Evolutionary conservation across 305 asterid species (phyloP), one percentile per base, ranked within the genome.

Genomic region (Solanum hybrid): DNA sequence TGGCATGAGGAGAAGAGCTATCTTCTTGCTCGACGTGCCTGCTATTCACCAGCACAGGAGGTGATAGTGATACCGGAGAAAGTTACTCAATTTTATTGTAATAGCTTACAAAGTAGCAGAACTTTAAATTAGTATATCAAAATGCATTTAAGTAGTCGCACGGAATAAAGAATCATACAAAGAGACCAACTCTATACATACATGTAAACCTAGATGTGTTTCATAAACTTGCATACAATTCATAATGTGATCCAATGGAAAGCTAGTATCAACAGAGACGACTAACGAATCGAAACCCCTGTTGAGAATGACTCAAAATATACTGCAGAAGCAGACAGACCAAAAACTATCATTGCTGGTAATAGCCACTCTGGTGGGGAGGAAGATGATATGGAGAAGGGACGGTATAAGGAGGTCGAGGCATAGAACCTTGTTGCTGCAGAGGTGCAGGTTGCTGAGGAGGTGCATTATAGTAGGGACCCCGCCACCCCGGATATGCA

Each of bases 401-500:
- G 76, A 88, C 91, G 3, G 97, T 93, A 93, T 96, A 97, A 46
- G 99, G 98, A 88, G 99, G 98, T 88, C 94, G 95, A 46, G 99
- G 96, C 95, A 95, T 91, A 40, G 96, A 92, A 31, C 98, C 98
- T 12, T 93, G 93, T 89, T 97, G 99, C 91, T 92, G 99, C 88
- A 97, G 93, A 37, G 98, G 98, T 56, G 94, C 94, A 86, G 94
- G 94, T 88, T 97, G 99, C 91, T 85, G 88, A n/a, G 76, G 76
- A 56, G 76, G 97, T 42, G 94, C 94, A 85, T 92, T 95, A 78
- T 96, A 95, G 92, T 97, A 96, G 7, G 98, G 97, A 36, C 95
- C 98, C 72, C 93, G 95, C 99, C 99, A 97, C 42, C 99, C 99
- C 8, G 98, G 98, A 94, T 97, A 96, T 3, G 98, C 96, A 78